Conservation (phyloP, 1,284 basidiomycete species). For the Ustilago trichophora region DNA sequence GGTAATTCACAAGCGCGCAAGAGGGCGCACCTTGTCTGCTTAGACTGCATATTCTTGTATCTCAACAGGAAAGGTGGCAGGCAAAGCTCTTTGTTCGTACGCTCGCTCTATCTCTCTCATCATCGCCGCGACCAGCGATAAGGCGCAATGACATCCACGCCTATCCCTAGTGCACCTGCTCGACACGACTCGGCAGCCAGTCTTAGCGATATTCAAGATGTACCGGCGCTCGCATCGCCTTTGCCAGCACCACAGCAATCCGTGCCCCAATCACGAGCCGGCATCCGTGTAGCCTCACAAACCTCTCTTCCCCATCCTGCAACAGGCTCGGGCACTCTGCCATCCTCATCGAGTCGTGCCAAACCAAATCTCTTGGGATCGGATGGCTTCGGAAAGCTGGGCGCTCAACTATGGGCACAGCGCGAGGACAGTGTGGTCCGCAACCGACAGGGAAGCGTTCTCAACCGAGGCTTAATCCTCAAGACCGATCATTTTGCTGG, state of each 20-base stretch:
- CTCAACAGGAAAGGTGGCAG: too few species aligned
- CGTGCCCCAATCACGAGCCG: not conserved
- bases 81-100: too few species aligned
- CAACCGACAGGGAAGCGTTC: constrained; percentile 83
- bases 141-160: constrained; percentile 17
- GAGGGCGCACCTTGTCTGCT: too few species aligned
- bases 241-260: constrained; percentile 25
- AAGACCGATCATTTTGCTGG: constrained; percentile 74
- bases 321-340: not conserved
- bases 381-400: constrained; percentile 36
- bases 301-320: not conserved
- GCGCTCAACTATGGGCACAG: constrained; percentile 45
- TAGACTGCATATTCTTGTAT: too few species aligned
- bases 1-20: too few species aligned
- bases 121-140: not conserved
- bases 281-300: constrained; percentile 4
- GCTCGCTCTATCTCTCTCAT: too few species aligned
- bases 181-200: not conserved
- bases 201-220: constrained; percentile 14
- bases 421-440: constrained; percentile 75
- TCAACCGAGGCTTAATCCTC: constrained; percentile 87
- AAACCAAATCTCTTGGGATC: constrained; percentile 35
- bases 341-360: constrained; percentile 8
- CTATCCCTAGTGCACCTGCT: not conserved
- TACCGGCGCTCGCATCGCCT: constrained; percentile 33